Percentiles rank a stretch among this genome's conserved stretches.
Conservation (phyloP, 768 basidiomycete species). For the Boletus pseudopeckii region DNA sequence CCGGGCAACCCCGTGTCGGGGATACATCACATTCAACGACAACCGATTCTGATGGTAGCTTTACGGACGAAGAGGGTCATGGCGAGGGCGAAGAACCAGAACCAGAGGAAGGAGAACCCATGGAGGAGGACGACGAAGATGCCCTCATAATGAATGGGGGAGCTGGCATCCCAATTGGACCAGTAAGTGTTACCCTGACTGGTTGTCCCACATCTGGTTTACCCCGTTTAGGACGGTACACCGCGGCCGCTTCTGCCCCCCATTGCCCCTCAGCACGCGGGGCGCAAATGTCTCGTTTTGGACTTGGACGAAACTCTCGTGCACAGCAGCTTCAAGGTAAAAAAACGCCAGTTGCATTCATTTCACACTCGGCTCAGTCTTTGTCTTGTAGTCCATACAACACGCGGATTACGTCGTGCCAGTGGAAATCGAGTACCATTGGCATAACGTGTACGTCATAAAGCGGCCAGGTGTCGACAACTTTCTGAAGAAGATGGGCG, state of each 20-base stretch:
- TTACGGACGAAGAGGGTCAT: conserved; percentile 62
- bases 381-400: conserved; percentile 66
- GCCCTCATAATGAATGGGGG: conserved; percentile 87
- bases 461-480: conserved; percentile 98
- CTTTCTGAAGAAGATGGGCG: conserved; percentile 97
- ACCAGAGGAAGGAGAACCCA: conserved; percentile 53
- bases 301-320: conserved; percentile 97
- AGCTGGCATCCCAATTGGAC: conserved; percentile 90
- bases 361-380: conserved; percentile 8
- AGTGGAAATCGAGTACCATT: conserved; percentile 97
- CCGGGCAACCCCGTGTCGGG: conserved; percentile 28
- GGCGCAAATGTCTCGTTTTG: conserved; percentile 92
- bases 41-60: conserved; percentile 37
- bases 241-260: conserved; percentile 88
- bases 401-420: conserved; percentile 98
- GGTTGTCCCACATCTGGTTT: not conserved
- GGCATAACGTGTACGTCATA: conserved; percentile 98
- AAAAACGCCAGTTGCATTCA: conserved; percentile 7
- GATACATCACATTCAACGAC: conserved; percentile 31
- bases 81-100: conserved; percentile 71
- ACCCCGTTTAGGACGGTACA: conserved; percentile 64
- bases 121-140: conserved; percentile 85
- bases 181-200: conserved; percentile 52
- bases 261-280: conserved; percentile 71
- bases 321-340: conserved; percentile 97